phyloP scores from a whole-genome alignment of 257 asterid genomes.

The Osmanthus fragrans region DNA sequence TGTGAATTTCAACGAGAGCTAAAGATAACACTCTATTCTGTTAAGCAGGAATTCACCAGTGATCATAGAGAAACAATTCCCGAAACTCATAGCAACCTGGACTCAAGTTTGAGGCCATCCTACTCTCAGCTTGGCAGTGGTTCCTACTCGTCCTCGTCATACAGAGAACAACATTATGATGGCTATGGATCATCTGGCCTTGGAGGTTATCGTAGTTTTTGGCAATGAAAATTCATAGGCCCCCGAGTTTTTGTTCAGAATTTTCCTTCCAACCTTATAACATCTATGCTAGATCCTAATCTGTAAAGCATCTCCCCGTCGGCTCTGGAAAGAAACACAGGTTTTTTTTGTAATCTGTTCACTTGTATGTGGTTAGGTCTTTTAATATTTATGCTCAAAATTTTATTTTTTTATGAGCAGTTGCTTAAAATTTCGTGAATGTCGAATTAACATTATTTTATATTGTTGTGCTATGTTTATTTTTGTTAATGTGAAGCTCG shows the following conservation, averaged over 20 bases:
- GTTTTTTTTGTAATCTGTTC: conserved; percentile 21
- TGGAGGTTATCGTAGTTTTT: conserved; percentile 65
- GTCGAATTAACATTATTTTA: no score
- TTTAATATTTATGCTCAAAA: not conserved
- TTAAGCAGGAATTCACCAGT: conserved; percentile 61
- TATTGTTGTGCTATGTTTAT: no score
- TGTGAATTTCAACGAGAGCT: not conserved
- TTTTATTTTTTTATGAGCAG: not conserved
- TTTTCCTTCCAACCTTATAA: not conserved
- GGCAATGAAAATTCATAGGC: conserved; percentile 35
- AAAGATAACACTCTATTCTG: not conserved
- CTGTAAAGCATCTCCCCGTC: conserved; percentile 26
- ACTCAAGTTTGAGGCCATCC: conserved; percentile 50
- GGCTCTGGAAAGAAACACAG: not conserved
- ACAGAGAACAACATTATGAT: conserved; percentile 50
- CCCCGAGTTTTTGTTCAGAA: not conserved
- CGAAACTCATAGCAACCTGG: conserved; percentile 42
- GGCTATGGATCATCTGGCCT: conserved; percentile 64
- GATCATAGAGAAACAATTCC: conserved; percentile 53
- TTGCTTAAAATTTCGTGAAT: no score
- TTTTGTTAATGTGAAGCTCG: no score
- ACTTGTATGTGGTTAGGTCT: not conserved
- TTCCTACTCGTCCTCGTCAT: conserved; percentile 56
- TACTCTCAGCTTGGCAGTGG: conserved; percentile 55
- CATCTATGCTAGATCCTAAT: conserved; percentile 8